phyloP scores from a whole-genome alignment of 2,329 filamentous ascomycete genomes.

The Davidsoniella neocaledoniae region DNA sequence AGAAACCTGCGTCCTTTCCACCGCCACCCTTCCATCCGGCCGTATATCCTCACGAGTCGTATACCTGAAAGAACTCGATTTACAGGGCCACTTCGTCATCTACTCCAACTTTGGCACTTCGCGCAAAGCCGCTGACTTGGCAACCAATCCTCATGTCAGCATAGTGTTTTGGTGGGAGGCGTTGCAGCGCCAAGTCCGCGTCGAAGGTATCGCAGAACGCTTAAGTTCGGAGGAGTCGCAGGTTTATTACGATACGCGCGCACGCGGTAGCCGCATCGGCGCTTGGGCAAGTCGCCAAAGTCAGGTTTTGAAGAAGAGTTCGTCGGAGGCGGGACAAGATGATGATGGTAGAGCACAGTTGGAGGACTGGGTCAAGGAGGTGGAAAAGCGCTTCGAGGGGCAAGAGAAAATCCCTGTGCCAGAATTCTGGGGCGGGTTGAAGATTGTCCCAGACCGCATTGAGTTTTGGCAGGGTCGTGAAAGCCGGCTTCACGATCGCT shows the following conservation, averaged over 20 bases:
- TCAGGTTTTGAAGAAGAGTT: constrained; percentile 42
- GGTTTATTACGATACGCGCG: constrained; percentile 48
- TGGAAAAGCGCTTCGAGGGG: constrained; percentile 58
- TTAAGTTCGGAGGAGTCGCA: constrained; percentile 56
- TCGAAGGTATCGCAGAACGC: constrained; percentile 62
- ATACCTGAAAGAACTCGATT: constrained; percentile 89
- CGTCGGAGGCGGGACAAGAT: constrained; percentile 13
- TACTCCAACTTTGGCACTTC: constrained; percentile 87
- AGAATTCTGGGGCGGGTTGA: constrained; percentile 84
- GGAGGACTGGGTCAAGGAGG: constrained; percentile 60
- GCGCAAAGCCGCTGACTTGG: constrained; percentile 49
- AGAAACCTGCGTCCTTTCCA: constrained; percentile 78
- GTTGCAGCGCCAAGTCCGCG: constrained; percentile 74
- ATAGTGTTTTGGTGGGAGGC: constrained; percentile 84
- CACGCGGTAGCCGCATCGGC: constrained; percentile 67
- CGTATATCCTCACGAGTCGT: constrained; percentile 73
- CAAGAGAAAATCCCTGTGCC: constrained; percentile 73
- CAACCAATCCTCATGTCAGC: constrained; percentile 57
- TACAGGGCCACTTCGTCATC: constrained; percentile 51
- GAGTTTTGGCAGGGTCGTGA: constrained; percentile 95
- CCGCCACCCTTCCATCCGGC: constrained; percentile 66
- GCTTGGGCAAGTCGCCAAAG: constrained; percentile 92
- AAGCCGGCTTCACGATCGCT: constrained; percentile 84
- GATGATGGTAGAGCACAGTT: constrained; percentile 54
- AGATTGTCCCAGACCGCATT: constrained; percentile 67